Evolutionary conservation across 2,329 filamentous ascomycete species (phyloP).

Genomic region (Exophiala oligosperma): DNA sequence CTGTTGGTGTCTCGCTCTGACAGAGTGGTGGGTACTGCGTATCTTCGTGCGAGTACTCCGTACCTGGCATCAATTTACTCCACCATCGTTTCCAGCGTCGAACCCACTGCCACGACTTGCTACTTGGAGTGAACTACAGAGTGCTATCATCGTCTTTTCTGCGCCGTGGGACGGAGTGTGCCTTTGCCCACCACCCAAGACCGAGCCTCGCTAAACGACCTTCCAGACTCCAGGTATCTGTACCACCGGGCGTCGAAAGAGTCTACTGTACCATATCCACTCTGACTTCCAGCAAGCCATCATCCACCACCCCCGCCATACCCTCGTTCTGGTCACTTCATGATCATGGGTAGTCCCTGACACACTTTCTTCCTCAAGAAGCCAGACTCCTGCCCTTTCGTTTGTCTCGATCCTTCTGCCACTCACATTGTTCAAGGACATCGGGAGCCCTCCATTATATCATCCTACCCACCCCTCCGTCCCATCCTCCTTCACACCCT

Average conservation of each 20-base stretch:
- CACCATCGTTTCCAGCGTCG: neutral
- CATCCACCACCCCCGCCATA: conserved; percentile 14
- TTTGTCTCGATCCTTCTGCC: conserved; percentile 11
- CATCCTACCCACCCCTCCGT: conserved; percentile 15
- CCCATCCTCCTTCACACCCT: conserved; percentile 6
- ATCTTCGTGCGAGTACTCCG: neutral
- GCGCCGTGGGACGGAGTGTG: conserved; percentile 12
- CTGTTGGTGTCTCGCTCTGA: neutral
- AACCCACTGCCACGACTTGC: conserved; percentile 1
- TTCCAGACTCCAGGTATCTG: conserved; percentile 16
- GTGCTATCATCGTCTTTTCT: neutral
- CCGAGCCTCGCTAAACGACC: conserved; percentile 8
- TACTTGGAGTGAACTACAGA: conserved; percentile 1
- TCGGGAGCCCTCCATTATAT: conserved; percentile 14
- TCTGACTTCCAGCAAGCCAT: conserved; percentile 13
- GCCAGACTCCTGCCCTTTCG: conserved; percentile 13
- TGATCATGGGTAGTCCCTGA: conserved; percentile 23
- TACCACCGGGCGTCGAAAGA: conserved; percentile 6
- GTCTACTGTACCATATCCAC: neutral
- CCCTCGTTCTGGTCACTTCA: conserved; percentile 2
- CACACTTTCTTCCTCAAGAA: conserved; percentile 11
- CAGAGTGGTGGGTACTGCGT: neutral
- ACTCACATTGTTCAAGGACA: conserved; percentile 7
- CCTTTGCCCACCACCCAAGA: conserved; percentile 11
- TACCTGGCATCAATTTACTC: neutral